A percentile compares a stretch with the other conserved stretches of the same genome.
Conservation (phyloP, 192 early-diverging fungal genomes). For the Linnemannia exigua region DNA sequence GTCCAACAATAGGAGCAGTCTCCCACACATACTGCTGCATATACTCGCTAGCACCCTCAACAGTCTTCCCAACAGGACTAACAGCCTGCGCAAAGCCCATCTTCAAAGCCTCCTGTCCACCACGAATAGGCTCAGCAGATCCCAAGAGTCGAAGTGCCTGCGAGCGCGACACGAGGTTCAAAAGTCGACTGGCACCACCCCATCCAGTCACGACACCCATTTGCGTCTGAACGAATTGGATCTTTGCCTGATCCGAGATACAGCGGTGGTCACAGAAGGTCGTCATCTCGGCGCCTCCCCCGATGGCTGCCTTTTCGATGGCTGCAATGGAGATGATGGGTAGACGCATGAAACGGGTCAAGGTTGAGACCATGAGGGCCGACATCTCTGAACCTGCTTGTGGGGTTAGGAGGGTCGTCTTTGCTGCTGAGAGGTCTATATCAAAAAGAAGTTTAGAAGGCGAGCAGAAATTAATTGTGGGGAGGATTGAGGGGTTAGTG, state of each 20-base stretch:
- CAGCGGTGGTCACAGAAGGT: constrained; percentile 73
- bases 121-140: constrained; percentile 53
- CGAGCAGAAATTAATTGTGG: not conserved
- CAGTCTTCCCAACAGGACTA: constrained; percentile 24
- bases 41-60: constrained; percentile 50
- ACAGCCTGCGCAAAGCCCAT: constrained; percentile 60
- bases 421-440: constrained; percentile 67
- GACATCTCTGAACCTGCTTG: constrained; percentile 61
- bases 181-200: constrained; percentile 68
- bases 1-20: constrained; percentile 1
- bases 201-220: constrained; percentile 77
- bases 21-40: constrained; percentile 60
- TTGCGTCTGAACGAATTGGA: constrained; percentile 72
- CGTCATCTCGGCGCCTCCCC: constrained; percentile 76
- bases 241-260: constrained; percentile 44
- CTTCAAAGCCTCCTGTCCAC: constrained; percentile 45
- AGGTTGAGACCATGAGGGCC: constrained; percentile 72
- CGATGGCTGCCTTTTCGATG: constrained; percentile 73
- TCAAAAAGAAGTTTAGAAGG: not conserved
- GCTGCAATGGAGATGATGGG: constrained; percentile 73
- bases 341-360: constrained; percentile 65
- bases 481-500: not conserved
- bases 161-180: constrained; percentile 60
- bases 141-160: constrained; percentile 65
- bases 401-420: constrained; percentile 59